Conservation (phyloP, 768 basidiomycete genomes). For the Tulasnella sp. region DNA sequence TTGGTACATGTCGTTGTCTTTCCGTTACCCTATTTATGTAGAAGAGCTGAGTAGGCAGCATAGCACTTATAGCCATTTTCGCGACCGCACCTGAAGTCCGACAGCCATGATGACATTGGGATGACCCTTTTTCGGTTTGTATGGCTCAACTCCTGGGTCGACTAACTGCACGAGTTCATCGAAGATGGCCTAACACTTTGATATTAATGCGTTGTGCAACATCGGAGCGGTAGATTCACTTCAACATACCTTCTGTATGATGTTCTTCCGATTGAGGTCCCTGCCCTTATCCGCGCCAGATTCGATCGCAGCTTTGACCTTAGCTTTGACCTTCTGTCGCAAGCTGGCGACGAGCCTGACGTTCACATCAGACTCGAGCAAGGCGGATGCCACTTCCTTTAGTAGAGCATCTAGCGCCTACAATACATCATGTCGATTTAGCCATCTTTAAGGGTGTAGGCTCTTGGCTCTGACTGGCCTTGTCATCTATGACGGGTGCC, state of each 20-base stretch:
- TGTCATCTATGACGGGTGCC: conserved; percentile 82
- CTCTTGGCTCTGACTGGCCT: conserved; percentile 53
- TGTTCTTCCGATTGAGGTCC: conserved; percentile 70
- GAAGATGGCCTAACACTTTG: conserved; percentile 79
- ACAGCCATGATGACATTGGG: conserved; percentile 95
- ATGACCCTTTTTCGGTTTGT: conserved; percentile 93
- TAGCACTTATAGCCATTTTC: conserved; percentile 6
- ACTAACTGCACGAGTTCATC: conserved; percentile 93
- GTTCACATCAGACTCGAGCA: conserved; percentile 96
- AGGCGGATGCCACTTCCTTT: conserved; percentile 88
- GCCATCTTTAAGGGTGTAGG: no score
- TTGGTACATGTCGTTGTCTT: conserved; percentile 99
- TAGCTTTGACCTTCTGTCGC: conserved; percentile 80
- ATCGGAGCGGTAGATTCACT: not conserved
- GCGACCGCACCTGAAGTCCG: conserved; percentile 66
- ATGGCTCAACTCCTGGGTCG: conserved; percentile 90
- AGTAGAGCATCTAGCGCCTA: conserved; percentile 90
- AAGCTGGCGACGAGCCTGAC: conserved; percentile 87
- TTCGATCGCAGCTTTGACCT: conserved; percentile 76
- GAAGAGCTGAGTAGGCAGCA: not conserved
- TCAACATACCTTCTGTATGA: conserved; percentile 74
- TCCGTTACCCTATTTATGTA: conserved; percentile 65
- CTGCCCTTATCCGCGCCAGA: conserved; percentile 56
- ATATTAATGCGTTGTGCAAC: conserved; percentile 1
- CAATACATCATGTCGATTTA: not conserved